phyloP scores from a whole-genome alignment of 2,329 filamentous ascomycete genomes.

The Cladobotryum mycophilum region DNA sequence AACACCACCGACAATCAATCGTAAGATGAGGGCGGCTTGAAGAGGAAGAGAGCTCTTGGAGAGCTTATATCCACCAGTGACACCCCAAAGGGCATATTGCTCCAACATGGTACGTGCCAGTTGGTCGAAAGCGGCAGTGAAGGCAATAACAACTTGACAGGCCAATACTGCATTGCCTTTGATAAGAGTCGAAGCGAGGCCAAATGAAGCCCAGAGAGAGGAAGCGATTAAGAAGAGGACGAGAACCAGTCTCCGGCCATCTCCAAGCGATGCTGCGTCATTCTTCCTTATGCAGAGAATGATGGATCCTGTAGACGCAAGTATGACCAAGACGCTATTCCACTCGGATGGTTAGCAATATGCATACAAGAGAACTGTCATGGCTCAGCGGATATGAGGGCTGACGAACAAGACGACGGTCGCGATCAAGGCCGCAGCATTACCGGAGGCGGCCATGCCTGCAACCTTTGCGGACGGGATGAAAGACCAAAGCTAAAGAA shows the following conservation, averaged over 20 bases:
- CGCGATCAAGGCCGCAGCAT: constrained; percentile 44
- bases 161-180: constrained; percentile 33
- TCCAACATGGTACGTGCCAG: constrained; percentile 46
- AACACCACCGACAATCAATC: constrained; percentile 47
- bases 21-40: constrained; percentile 41
- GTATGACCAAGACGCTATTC: constrained; percentile 45
- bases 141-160: constrained; percentile 47
- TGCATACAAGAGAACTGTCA: background rate
- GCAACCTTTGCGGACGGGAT: constrained; percentile 19
- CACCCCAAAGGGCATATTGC: constrained; percentile 48
- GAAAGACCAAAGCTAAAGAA: constrained; percentile 24
- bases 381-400: background rate
- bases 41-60: constrained; percentile 33
- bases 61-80: constrained; percentile 34
- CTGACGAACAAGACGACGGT: constrained; percentile 49
- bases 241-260: constrained; percentile 61
- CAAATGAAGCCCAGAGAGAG: constrained; percentile 47
- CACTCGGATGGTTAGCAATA: constrained; percentile 20
- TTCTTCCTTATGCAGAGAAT: constrained; percentile 42
- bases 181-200: constrained; percentile 46
- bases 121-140: constrained; percentile 52
- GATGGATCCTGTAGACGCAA: constrained; percentile 42
- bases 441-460: constrained; percentile 39
- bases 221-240: constrained; percentile 45
- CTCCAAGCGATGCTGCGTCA: constrained; percentile 44